Percentiles rank a stretch among this genome's conserved stretches.
phyloP scores from a whole-genome alignment of 2,329 filamentous ascomycete genomes.

The Drechslera avenae region DNA sequence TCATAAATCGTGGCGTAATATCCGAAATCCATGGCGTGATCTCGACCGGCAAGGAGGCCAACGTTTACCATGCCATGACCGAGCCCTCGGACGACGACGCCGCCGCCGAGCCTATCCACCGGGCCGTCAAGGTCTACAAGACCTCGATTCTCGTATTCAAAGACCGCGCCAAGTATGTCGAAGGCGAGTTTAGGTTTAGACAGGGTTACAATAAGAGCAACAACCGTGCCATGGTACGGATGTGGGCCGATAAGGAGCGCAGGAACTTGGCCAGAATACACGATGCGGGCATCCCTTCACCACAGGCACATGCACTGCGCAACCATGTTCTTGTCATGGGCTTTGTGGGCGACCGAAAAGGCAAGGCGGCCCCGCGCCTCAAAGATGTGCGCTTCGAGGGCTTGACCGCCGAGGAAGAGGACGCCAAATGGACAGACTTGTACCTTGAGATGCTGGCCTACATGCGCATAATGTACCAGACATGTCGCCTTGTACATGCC shows the following conservation, averaged over 20 bases:
- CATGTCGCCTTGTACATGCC: conserved; percentile 89
- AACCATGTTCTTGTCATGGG: conserved; percentile 96
- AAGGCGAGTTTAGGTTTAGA: conserved; percentile 90
- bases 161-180: conserved; percentile 94
- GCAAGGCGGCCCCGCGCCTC: conserved; percentile 84
- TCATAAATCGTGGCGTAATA: conserved; percentile 90
- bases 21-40: conserved; percentile 93
- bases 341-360: conserved; percentile 85
- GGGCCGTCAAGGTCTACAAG: conserved; percentile 99
- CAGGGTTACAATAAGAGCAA: conserved; percentile 91
- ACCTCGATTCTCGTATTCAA: conserved; percentile 98
- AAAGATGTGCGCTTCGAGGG: conserved; percentile 80
- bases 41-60: conserved; percentile 96
- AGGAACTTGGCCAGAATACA: conserved; percentile 87
- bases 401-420: conserved; percentile 60
- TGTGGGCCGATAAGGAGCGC: conserved; percentile 99
- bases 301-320: conserved; percentile 85
- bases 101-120: conserved; percentile 61
- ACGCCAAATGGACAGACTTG: conserved; percentile 74
- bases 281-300: conserved; percentile 83
- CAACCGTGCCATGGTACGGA: conserved; percentile 95
- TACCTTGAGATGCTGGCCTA: conserved; percentile 85
- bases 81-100: conserved; percentile 56
- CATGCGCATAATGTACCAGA: conserved; percentile 93
- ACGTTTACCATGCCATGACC: conserved; percentile 89